These are phyloP conservation scores for Phyllosticta capitalensis DNA, from an alignment of 2,329 filamentous ascomycete genomes.

Conservation along the genomic window DNA sequence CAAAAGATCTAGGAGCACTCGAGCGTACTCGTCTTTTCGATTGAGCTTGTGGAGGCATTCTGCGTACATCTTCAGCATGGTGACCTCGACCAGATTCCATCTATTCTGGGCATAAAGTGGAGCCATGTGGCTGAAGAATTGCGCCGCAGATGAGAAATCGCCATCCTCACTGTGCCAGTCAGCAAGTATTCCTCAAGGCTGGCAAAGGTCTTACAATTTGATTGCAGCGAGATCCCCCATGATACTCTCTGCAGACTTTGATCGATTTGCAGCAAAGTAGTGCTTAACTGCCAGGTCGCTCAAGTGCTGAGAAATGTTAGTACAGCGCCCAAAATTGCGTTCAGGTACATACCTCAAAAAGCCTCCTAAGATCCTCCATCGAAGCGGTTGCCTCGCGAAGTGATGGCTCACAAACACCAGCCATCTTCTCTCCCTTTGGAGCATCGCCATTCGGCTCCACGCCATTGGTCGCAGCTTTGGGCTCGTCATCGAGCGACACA, in stretches of 20 bases:
- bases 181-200: constrained; percentile 62
- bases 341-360: constrained; percentile 28
- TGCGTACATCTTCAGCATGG: constrained; percentile 78
- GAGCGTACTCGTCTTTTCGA: constrained; percentile 69
- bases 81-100: constrained; percentile 72
- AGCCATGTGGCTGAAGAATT: constrained; percentile 68
- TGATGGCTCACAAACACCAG: constrained; percentile 22
- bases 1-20: constrained; percentile 63
- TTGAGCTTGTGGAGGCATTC: constrained; percentile 70
- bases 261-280: constrained; percentile 68
- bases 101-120: constrained; percentile 68
- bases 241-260: constrained; percentile 65
- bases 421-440: constrained; percentile 13
- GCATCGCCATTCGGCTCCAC: constrained; percentile 13
- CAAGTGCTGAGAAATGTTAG: constrained; percentile 48
- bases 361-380: constrained; percentile 29
- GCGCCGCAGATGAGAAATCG: constrained; percentile 64
- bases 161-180: constrained; percentile 63
- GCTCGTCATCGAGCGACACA: constrained; percentile 25
- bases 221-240: constrained; percentile 80
- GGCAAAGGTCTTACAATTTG: constrained; percentile 47
- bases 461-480: constrained; percentile 5
- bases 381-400: constrained; percentile 26
- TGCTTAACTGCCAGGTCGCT: constrained; percentile 78
- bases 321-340: background rate